phyloP scores from a whole-genome alignment of 2,329 filamentous ascomycete genomes.

The Pestalotiopsis sp. region DNA sequence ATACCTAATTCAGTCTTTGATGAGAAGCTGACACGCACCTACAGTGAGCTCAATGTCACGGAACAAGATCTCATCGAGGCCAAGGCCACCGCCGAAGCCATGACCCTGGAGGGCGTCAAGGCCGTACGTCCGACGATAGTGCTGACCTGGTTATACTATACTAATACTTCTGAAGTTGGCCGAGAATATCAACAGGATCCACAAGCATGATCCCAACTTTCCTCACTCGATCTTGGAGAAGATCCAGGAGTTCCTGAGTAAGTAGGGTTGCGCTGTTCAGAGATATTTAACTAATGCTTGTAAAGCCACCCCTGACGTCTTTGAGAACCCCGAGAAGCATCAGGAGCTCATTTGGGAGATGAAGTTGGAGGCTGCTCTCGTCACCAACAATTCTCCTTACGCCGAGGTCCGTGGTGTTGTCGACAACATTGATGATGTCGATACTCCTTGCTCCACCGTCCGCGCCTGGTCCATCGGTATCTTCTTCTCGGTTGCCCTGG shows the following conservation, averaged over 20 bases:
- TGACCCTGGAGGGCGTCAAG: conserved; percentile 2
- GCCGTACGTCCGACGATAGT: not conserved
- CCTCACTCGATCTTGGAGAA: conserved; percentile 3
- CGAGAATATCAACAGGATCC: not conserved
- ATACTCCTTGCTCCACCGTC: conserved; percentile 42
- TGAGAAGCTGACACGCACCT: not conserved
- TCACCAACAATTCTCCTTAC: conserved; percentile 37
- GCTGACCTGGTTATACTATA: not conserved
- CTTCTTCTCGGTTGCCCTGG: conserved; percentile 32
- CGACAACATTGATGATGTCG: conserved; percentile 39
- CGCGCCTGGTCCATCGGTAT: conserved; percentile 41
- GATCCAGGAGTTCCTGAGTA: conserved; percentile 2
- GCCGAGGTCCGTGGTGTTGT: conserved; percentile 48
- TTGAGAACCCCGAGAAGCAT: conserved; percentile 38
- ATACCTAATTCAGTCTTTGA: not conserved
- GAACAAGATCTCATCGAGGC: conserved; percentile 10
- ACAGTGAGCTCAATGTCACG: conserved; percentile 11
- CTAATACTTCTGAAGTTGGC: not conserved
- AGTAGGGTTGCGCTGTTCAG: not conserved
- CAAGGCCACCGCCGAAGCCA: not conserved
- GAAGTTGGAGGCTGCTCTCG: conserved; percentile 34
- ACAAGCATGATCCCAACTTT: conserved; percentile 9
- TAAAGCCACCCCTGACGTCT: conserved; percentile 19
- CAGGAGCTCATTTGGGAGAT: conserved; percentile 32
- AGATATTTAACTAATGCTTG: not conserved